phyloP scores from a whole-genome alignment of 257 asterid genomes.

The Solanum piurae region DNA sequence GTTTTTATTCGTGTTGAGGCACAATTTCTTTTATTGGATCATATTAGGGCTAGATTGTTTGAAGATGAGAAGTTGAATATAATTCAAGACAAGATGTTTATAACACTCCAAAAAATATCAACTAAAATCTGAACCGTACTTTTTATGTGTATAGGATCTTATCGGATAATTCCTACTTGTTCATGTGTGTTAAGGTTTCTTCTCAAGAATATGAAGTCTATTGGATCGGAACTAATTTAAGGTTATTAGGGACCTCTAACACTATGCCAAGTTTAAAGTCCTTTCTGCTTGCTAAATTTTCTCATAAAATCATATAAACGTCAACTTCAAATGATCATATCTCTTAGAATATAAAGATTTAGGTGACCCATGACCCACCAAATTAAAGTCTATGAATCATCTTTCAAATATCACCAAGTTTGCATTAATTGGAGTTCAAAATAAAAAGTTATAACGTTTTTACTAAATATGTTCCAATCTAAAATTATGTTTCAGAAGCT shows the following conservation, averaged over 20 bases:
- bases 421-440: too few relatives aligned
- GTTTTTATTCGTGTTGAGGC: neutral
- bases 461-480: accelerated
- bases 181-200: neutral
- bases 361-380: neutral
- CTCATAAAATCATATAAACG: too few relatives aligned
- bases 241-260: neutral
- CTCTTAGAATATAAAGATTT: neutral
- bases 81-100: neutral
- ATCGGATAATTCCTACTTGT: too few relatives aligned
- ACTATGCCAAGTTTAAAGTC: neutral
- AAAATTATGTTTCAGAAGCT: too few relatives aligned
- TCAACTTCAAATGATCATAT: neutral
- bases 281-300: neutral
- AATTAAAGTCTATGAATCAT: too few relatives aligned
- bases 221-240: too few relatives aligned
- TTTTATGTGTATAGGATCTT: neutral
- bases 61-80: too few relatives aligned
- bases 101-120: too few relatives aligned
- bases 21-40: neutral
- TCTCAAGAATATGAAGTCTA: neutral
- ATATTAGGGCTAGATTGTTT: neutral
- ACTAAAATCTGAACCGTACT: neutral
- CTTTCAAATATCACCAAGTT: neutral
- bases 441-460: too few relatives aligned